A percentile compares a stretch with the other conserved stretches of the same genome.
Conservation (phyloP, 2,329 filamentous ascomycete genomes). For the Fusarium sp. region DNA sequence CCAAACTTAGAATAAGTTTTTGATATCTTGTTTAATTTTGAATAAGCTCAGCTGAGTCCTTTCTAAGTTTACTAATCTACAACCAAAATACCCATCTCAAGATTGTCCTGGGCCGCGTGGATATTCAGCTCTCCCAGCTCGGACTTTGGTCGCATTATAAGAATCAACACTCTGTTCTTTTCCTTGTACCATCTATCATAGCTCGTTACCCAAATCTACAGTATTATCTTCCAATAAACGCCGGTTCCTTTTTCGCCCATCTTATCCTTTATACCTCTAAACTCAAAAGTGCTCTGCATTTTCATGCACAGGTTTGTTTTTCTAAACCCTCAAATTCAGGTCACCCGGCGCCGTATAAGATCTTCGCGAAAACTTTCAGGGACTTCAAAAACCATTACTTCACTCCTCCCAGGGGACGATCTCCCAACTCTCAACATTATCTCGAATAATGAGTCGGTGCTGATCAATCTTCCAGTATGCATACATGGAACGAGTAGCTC, state of each 20-base stretch:
- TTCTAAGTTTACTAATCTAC: no score
- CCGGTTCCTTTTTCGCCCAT: slow-evolving; percentile 14
- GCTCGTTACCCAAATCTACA: slow-evolving; percentile 2
- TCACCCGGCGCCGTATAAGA: slow-evolving; percentile 11
- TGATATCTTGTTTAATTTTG: no score
- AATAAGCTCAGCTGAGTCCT: no score
- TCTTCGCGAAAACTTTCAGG: not conserved
- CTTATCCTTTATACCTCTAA: not conserved
- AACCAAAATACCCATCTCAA: no score
- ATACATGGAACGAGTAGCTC: slow-evolving; percentile 73
- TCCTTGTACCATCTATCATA: slow-evolving; percentile 26
- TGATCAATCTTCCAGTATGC: slow-evolving; percentile 80
- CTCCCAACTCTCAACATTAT: slow-evolving; percentile 75
- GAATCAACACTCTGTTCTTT: slow-evolving; percentile 24
- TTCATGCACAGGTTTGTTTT: not conserved
- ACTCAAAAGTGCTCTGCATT: not conserved
- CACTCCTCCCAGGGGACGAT: slow-evolving; percentile 69
- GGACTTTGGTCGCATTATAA: not conserved
- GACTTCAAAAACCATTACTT: slow-evolving; percentile 4
- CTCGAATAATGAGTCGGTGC: slow-evolving; percentile 76
- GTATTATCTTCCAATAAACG: slow-evolving; percentile 18
- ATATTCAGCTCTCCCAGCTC: not conserved
- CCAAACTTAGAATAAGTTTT: no score
- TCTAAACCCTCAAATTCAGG: not conserved
- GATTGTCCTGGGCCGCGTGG: no score